phyloP scores from a whole-genome alignment of 108 stramenopile genomes.

The Craspedostauros australis region DNA sequence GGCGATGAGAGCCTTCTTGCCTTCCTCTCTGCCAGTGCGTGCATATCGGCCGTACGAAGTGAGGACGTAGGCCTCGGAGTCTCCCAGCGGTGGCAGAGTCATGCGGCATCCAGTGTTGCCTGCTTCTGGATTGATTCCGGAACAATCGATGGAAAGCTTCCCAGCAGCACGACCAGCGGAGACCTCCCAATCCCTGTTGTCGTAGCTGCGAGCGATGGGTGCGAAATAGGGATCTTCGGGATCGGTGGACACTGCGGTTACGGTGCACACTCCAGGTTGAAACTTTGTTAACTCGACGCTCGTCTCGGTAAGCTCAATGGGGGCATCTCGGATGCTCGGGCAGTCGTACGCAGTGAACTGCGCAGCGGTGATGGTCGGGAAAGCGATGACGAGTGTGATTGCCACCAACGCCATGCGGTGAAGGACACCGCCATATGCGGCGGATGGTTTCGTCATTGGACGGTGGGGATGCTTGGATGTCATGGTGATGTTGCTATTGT shows the following conservation, averaged over 20 bases:
- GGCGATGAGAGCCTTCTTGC: constrained; percentile 33
- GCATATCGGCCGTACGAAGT: background rate
- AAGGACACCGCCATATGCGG: too few relatives aligned
- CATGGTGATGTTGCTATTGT: too few relatives aligned
- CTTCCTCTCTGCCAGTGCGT: constrained; percentile 4
- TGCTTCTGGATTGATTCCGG: too few relatives aligned
- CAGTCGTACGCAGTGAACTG: too few relatives aligned
- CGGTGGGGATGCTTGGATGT: too few relatives aligned
- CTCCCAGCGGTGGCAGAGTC: background rate
- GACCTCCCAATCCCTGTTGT: constrained; percentile 55
- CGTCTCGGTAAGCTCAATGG: too few relatives aligned
- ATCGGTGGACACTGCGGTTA: background rate
- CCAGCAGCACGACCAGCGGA: constrained; percentile 30
- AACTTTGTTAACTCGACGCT: background rate
- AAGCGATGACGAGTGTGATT: too few relatives aligned
- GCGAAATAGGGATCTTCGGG: background rate
- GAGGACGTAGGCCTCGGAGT: background rate
- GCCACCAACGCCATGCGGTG: too few relatives aligned
- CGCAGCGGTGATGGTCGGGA: too few relatives aligned
- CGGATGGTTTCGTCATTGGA: too few relatives aligned
- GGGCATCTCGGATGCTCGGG: too few relatives aligned
- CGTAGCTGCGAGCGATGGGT: constrained; percentile 61
- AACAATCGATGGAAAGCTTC: background rate
- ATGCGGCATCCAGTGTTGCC: background rate
- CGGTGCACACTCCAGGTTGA: background rate